These are phyloP conservation scores for Vitellaria paradoxa DNA, from an alignment of 179 eudicot species.

Conservation along the genomic window DNA sequence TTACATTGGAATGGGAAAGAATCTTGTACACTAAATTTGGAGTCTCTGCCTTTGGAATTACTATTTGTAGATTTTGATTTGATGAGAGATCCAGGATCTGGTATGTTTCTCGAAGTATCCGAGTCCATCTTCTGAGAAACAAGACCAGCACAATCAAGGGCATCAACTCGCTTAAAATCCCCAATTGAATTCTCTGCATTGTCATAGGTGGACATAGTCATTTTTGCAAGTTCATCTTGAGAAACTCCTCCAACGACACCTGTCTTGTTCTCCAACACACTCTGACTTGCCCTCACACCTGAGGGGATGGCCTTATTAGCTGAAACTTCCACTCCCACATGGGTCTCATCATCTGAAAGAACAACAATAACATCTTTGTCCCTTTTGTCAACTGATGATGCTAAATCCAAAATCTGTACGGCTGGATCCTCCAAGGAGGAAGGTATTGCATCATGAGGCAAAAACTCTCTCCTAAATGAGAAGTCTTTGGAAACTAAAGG, in stretches of 20 bases:
- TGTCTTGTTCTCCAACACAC: slow-evolving; percentile 20
- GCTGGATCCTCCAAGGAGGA: slow-evolving; percentile 33
- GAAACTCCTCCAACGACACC: slow-evolving; percentile 28
- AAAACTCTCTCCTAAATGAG: slow-evolving; percentile 24
- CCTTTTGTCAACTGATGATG: slow-evolving; percentile 20
- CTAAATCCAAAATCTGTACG: slow-evolving; percentile 37
- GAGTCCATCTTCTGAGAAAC: slow-evolving; percentile 26
- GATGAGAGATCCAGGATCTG: slow-evolving; percentile 25
- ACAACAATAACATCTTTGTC: slow-evolving; percentile 36
- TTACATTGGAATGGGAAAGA: slow-evolving; percentile 22
- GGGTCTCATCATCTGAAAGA: slow-evolving; percentile 79
- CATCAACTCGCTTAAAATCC: slow-evolving; percentile 21
- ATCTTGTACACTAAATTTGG: slow-evolving; percentile 26
- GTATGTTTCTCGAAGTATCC: slow-evolving; percentile 26
- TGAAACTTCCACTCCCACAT: slow-evolving; percentile 28
- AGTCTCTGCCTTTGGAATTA: slow-evolving; percentile 26
- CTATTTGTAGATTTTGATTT: slow-evolving; percentile 32
- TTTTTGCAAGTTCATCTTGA: slow-evolving; percentile 20
- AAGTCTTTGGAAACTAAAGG: slow-evolving; percentile 28
- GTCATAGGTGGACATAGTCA: slow-evolving; percentile 20
- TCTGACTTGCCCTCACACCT: slow-evolving; percentile 20
- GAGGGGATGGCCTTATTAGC: slow-evolving; percentile 19
- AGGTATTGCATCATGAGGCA: slow-evolving; percentile 25
- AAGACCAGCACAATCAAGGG: slow-evolving; percentile 26
- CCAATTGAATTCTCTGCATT: slow-evolving; percentile 12